Percentiles rank a stretch among this genome's conserved stretches.
Conservation (phyloP, 2,329 filamentous ascomycete genomes). For the Cladosporium sp. region DNA sequence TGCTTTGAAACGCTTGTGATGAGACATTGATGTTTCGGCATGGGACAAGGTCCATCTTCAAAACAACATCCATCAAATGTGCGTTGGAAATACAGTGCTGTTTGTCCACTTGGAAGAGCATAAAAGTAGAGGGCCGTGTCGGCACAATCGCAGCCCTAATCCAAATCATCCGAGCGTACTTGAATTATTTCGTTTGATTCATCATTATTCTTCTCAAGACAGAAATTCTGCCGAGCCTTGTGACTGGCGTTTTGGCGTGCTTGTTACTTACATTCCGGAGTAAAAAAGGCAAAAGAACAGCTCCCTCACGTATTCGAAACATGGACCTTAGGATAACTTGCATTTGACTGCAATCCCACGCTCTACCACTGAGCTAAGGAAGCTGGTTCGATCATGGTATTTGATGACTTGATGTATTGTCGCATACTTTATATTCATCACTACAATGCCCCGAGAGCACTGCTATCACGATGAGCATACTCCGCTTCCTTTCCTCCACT, state of each 20-base stretch:
- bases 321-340: conserved; percentile 15
- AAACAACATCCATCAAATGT: neutral
- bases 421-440: neutral
- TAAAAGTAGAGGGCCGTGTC: too few species aligned
- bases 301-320: conserved; percentile 17
- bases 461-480: neutral
- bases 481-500: neutral
- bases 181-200: too few species aligned
- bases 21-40: neutral
- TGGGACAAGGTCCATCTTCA: neutral
- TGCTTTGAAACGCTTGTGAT: too few species aligned
- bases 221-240: too few species aligned
- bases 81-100: neutral
- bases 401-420: neutral
- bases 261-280: neutral
- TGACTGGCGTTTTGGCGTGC: too few species aligned
- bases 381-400: neutral
- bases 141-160: too few species aligned
- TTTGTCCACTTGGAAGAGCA: neutral
- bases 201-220: too few species aligned
- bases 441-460: neutral
- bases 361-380: conserved; percentile 19
- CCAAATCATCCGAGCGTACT: too few species aligned
- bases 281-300: conserved; percentile 5
- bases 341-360: conserved; percentile 16